These are phyloP conservation scores for Venturia oleaginea DNA, from an alignment of 2,329 filamentous ascomycete genomes.

Conservation along the genomic window DNA sequence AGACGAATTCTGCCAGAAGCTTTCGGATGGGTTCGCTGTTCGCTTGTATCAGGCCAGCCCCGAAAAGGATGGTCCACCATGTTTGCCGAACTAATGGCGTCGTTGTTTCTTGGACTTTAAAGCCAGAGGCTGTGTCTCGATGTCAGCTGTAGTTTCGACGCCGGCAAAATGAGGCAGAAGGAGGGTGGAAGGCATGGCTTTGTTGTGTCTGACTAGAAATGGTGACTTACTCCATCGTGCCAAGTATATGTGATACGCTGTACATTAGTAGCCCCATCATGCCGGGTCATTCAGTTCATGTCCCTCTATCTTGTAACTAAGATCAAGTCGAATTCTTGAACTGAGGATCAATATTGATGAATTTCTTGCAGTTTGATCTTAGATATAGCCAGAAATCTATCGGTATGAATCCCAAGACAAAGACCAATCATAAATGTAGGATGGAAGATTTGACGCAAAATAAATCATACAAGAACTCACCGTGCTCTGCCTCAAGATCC, in stretches of 20 bases:
- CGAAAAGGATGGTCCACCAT: constrained; percentile 12
- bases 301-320: too few species aligned
- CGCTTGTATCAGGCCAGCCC: background rate
- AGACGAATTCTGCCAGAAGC: constrained; percentile 7
- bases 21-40: constrained; percentile 12
- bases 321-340: too few species aligned
- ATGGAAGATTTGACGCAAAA: background rate
- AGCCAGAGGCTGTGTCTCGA: background rate
- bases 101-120: background rate
- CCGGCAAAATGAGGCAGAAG: background rate
- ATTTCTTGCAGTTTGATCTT: too few species aligned
- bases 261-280: too few species aligned
- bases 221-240: too few species aligned
- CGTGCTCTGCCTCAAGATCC: constrained; percentile 18
- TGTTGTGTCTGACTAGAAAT: background rate
- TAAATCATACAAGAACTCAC: constrained; percentile 15
- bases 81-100: background rate
- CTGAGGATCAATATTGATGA: too few species aligned
- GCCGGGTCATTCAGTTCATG: too few species aligned
- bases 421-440: background rate
- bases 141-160: background rate
- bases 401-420: too few species aligned
- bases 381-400: too few species aligned
- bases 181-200: background rate
- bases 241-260: too few species aligned